Evolutionary conservation across 2,329 filamentous ascomycete species (phyloP).

Genomic region (Verticillium isaacii): DNA sequence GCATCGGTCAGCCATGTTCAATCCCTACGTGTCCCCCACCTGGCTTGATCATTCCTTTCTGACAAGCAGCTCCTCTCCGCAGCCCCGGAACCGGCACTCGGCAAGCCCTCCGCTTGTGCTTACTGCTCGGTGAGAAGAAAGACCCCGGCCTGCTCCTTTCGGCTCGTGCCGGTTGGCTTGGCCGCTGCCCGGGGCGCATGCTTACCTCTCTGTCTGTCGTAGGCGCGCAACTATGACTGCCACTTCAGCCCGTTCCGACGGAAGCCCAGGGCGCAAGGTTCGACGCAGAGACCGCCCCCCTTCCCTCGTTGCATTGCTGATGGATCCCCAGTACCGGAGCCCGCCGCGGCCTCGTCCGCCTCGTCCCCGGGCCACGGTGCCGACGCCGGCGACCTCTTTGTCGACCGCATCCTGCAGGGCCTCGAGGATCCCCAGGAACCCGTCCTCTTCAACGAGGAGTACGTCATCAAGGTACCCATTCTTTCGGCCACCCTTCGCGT

Average conservation of each 20-base stretch:
- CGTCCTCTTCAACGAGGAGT: background rate
- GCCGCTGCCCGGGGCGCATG: background rate
- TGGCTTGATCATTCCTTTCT: background rate
- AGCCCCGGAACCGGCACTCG: background rate
- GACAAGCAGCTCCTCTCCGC: background rate
- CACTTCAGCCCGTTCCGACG: conserved; percentile 3
- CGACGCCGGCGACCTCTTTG: background rate
- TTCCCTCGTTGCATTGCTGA: background rate
- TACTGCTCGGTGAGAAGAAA: background rate
- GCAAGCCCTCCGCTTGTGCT: background rate
- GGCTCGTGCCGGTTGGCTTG: background rate
- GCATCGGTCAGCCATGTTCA: conserved; percentile 9
- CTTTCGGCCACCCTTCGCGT: no score
- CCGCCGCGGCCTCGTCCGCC: background rate
- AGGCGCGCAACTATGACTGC: conserved; percentile 1
- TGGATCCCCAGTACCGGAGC: background rate
- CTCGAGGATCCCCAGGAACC: background rate
- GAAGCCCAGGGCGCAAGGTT: background rate
- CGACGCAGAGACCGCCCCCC: background rate
- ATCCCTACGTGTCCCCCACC: background rate
- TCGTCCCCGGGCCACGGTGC: background rate
- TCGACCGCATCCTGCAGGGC: conserved; percentile 2
- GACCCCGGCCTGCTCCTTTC: background rate
- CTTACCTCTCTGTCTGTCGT: background rate
- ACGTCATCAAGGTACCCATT: background rate